These are phyloP conservation scores for Calonectria crousiana DNA, from an alignment of 2,329 filamentous ascomycete genomes.

Conservation along the genomic window DNA sequence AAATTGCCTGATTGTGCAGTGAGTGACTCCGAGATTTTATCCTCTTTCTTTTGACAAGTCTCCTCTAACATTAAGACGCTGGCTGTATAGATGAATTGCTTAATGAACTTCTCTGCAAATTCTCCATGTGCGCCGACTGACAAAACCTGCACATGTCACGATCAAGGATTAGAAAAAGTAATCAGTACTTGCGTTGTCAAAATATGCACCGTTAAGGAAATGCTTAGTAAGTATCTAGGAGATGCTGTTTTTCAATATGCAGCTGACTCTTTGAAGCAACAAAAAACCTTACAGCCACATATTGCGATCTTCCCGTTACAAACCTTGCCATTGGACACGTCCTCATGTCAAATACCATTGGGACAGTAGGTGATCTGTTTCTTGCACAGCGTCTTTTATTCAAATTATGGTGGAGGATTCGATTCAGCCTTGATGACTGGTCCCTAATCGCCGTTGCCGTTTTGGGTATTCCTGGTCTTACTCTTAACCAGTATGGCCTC, in stretches of 20 bases:
- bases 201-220: neutral
- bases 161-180: neutral
- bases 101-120: neutral
- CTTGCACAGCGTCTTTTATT: neutral
- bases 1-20: neutral
- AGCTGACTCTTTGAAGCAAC: neutral
- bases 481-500: neutral
- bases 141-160: neutral
- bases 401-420: neutral
- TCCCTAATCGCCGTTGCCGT: neutral
- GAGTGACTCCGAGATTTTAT: neutral
- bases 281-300: neutral
- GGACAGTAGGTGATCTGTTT: neutral
- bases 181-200: neutral
- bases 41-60: too few relatives aligned
- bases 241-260: neutral
- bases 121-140: neutral
- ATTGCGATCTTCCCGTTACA: neutral
- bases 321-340: neutral
- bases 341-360: neutral
- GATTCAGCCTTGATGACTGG: neutral
- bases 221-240: neutral
- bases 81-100: neutral
- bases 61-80: neutral
- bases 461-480: neutral